Evolutionary conservation across 768 basidiomycete species (phyloP).

Genomic region (Kwoniella sp.): DNA sequence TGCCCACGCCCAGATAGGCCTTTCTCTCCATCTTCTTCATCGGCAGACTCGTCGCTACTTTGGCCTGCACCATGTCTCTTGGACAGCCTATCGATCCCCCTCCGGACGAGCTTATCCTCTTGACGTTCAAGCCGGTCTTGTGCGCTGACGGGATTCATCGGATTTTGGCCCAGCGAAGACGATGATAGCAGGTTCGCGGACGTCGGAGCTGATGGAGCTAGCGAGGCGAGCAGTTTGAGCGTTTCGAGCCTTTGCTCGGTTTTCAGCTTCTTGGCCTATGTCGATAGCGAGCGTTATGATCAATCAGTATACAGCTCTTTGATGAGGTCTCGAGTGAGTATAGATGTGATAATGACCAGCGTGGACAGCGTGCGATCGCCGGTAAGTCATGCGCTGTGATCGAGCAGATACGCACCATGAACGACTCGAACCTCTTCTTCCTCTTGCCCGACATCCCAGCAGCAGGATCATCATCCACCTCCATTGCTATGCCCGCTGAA

Average conservation of each 20-base stretch:
- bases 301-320: too few species aligned
- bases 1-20: slow-evolving; percentile 43
- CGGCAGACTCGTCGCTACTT: slow-evolving; percentile 37
- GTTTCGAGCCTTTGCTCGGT: slow-evolving; percentile 47
- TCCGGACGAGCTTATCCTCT: slow-evolving; percentile 52
- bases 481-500: background rate
- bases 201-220: slow-evolving; percentile 36
- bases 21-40: slow-evolving; percentile 43
- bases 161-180: slow-evolving; percentile 51
- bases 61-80: slow-evolving; percentile 24
- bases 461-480: slow-evolving; percentile 13
- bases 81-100: slow-evolving; percentile 41
- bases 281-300: background rate
- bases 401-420: slow-evolving; percentile 67
- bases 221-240: slow-evolving; percentile 45
- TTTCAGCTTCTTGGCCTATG: slow-evolving; percentile 54
- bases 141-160: slow-evolving; percentile 45
- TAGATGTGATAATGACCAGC: too few species aligned
- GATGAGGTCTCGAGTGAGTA: too few species aligned
- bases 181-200: slow-evolving; percentile 44
- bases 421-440: slow-evolving; percentile 85
- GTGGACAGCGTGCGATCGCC: too few species aligned
- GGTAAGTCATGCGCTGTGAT: too few species aligned
- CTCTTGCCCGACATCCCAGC: slow-evolving; percentile 72
- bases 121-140: slow-evolving; percentile 40